Percentiles rank a stretch among this genome's conserved stretches.
These are phyloP conservation scores for Haplographium delicatum DNA, from an alignment of 495 filamentous ascomycete species.

Conservation along the genomic window DNA sequence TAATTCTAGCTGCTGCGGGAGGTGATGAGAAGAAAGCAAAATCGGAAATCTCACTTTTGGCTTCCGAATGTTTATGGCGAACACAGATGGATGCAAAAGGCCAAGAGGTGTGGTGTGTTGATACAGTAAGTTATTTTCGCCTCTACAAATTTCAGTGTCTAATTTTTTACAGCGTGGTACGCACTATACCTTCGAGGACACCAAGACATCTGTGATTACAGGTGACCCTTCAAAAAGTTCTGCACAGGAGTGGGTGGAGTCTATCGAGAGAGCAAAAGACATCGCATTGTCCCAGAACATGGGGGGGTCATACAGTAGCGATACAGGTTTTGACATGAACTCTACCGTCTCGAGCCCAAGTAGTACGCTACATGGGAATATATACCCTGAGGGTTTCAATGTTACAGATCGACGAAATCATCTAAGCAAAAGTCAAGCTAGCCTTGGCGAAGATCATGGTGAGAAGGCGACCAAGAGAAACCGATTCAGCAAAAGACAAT, in stretches of 20 bases:
- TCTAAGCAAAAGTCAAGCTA: slow-evolving; percentile 49
- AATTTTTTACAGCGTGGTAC: slow-evolving; percentile 63
- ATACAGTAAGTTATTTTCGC: slow-evolving; percentile 59
- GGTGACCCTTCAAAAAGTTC: slow-evolving; percentile 41
- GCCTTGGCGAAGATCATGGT: slow-evolving; percentile 27
- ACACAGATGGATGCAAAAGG: slow-evolving; percentile 79
- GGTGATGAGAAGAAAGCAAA: slow-evolving; percentile 97
- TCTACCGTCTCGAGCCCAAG: slow-evolving; percentile 66
- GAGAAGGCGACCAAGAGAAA: slow-evolving; percentile 59
- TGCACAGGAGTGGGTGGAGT: slow-evolving; percentile 83
- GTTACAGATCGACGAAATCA: slow-evolving; percentile 47
- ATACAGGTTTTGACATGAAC: slow-evolving; percentile 66
- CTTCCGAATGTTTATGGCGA: slow-evolving; percentile 66
- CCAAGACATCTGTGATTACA: slow-evolving; percentile 51
- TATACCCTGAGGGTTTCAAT: slow-evolving; percentile 34
- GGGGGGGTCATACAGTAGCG: slow-evolving; percentile 59
- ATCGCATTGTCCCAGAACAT: slow-evolving; percentile 68
- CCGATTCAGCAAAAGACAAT: slow-evolving; percentile 84
- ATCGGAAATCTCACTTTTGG: slow-evolving; percentile 75
- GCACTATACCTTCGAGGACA: slow-evolving; percentile 90
- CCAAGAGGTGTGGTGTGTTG: slow-evolving; percentile 80
- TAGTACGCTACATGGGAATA: slow-evolving; percentile 59
- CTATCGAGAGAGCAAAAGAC: slow-evolving; percentile 74
- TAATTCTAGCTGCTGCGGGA: slow-evolving; percentile 86
- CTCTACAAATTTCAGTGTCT: background rate